These are phyloP conservation scores for Hypoxylon crocopeplum DNA, from an alignment of 495 filamentous ascomycete genomes.

Conservation along the genomic window DNA sequence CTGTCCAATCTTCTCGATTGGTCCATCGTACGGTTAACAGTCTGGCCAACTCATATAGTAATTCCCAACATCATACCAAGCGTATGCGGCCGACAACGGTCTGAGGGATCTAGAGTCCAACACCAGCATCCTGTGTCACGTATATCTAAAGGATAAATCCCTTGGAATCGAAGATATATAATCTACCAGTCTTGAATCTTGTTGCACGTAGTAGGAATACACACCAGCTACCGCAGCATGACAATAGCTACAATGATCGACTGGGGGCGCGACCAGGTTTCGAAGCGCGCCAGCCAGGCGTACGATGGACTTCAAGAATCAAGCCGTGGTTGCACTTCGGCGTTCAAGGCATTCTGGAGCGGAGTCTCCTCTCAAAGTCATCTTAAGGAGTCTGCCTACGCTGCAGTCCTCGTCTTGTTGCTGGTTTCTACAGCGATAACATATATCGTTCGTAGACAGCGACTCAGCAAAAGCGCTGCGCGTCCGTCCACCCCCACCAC, in stretches of 20 bases:
- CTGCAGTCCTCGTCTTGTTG: constrained; percentile 16
- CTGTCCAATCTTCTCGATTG: constrained; percentile 6
- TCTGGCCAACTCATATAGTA: not conserved
- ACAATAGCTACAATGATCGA: constrained; percentile 2
- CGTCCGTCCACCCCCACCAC: constrained; percentile 35
- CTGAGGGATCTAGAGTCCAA: not conserved
- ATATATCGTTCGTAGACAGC: constrained; percentile 25
- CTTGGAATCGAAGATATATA: not conserved
- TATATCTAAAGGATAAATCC: constrained; percentile 14
- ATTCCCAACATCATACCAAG: constrained; percentile 4
- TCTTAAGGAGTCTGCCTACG: constrained; percentile 3
- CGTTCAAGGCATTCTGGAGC: constrained; percentile 7
- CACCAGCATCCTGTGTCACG: not conserved
- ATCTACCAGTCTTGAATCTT: not conserved
- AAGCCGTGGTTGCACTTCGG: constrained; percentile 1
- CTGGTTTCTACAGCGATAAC: constrained; percentile 15
- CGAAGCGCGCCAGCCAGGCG: constrained; percentile 1
- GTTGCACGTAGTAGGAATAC: not conserved
- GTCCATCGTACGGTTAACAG: constrained; percentile 1
- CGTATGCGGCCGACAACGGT: constrained; percentile 23
- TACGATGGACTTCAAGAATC: constrained; percentile 11
- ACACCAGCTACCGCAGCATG: not conserved
- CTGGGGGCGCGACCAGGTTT: constrained; percentile 3
- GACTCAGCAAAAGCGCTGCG: constrained; percentile 2
- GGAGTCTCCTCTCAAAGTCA: not conserved